phyloP scores from a whole-genome alignment of 495 filamentous ascomycete species.

The Aspergillus egyptiacus region DNA sequence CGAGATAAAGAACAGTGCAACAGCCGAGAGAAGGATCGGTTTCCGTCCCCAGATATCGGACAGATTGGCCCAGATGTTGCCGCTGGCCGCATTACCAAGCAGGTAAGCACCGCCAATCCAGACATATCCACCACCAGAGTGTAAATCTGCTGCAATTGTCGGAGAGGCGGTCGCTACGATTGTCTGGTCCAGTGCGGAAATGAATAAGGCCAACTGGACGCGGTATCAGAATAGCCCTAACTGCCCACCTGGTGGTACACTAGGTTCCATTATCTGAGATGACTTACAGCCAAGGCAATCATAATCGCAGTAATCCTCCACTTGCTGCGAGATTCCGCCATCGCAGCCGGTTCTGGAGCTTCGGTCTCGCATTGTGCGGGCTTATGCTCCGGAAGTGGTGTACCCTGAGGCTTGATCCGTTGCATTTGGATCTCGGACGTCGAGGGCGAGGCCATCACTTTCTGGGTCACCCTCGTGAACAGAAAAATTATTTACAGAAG shows the following conservation, averaged over 20 bases:
- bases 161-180: constrained; percentile 59
- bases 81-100: constrained; percentile 47
- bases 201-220: constrained; percentile 42
- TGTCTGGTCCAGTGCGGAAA: constrained; percentile 58
- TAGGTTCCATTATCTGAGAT: background rate
- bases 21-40: constrained; percentile 42
- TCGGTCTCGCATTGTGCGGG: background rate
- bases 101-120: constrained; percentile 66
- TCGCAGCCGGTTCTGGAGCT: background rate
- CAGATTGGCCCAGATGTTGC: constrained; percentile 52
- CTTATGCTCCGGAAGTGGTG: background rate
- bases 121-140: constrained; percentile 54
- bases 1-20: constrained; percentile 38
- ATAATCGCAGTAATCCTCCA: constrained; percentile 23
- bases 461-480: background rate
- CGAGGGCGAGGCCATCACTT: constrained; percentile 1
- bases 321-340: constrained; percentile 13
- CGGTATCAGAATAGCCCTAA: constrained; percentile 3
- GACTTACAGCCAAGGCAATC: constrained; percentile 25
- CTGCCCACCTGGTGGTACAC: too few species aligned
- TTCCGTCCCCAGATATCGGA: constrained; percentile 60
- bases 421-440: constrained; percentile 3
- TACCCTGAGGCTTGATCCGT: background rate
- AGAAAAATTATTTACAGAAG: background rate
- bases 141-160: constrained; percentile 50